A percentile compares a stretch with the other conserved stretches of the same genome.
These are phyloP conservation scores for Tuber magnatum DNA, from an alignment of 495 filamentous ascomycete genomes.

Conservation along the genomic window DNA sequence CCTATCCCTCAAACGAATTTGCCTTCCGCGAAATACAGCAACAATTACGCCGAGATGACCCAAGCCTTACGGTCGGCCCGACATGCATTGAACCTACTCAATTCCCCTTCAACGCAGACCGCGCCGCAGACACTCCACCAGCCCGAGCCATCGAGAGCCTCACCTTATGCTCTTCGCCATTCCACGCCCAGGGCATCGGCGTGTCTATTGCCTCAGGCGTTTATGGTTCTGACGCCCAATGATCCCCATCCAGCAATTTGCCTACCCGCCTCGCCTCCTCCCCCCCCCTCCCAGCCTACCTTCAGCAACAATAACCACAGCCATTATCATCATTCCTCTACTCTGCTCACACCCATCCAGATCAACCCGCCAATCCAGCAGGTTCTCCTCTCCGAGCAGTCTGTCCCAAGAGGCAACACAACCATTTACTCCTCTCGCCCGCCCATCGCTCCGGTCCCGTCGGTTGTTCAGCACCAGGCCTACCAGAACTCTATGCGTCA, in stretches of 20 bases:
- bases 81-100: constrained; percentile 34
- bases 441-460: constrained; percentile 7
- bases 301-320: constrained; percentile 18
- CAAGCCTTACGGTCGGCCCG: constrained; percentile 34
- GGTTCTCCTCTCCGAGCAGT: constrained; percentile 22
- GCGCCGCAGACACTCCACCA: constrained; percentile 31
- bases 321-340: constrained; percentile 33
- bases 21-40: constrained; percentile 10
- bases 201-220: constrained; percentile 38
- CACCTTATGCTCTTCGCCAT: constrained; percentile 26
- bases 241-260: constrained; percentile 35
- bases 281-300: constrained; percentile 26
- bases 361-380: constrained; percentile 35
- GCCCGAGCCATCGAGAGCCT: constrained; percentile 21
- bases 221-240: constrained; percentile 39
- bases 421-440: constrained; percentile 39
- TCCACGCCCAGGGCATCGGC: constrained; percentile 18
- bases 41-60: constrained; percentile 30
- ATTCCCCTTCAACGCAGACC: constrained; percentile 22
- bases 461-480: constrained; percentile 2
- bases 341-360: constrained; percentile 29
- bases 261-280: constrained; percentile 35
- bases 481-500: constrained; percentile 27
- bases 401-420: constrained; percentile 33
- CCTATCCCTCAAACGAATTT: constrained; percentile 26